These are phyloP conservation scores for Saccharomycopsis guyanensis DNA, from an alignment of 805 yeast genomes.

Conservation along the genomic window DNA sequence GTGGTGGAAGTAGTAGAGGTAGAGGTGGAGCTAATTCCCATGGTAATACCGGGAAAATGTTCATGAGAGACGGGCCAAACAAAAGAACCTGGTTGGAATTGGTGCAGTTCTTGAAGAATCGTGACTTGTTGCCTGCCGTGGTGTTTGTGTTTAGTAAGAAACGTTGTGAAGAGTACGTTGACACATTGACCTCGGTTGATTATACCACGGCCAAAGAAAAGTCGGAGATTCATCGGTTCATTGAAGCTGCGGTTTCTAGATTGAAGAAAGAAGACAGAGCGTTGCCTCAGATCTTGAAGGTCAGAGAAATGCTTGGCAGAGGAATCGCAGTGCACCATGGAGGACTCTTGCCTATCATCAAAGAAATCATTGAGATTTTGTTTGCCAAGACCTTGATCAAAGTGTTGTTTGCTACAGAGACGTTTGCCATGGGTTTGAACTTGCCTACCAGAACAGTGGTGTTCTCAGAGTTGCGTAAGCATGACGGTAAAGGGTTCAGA, in stretches of 20 bases:
- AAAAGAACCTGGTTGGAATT: constrained; percentile 72
- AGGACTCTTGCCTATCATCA: constrained; percentile 86
- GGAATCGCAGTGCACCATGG: constrained; percentile 97
- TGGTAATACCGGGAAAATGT: constrained; percentile 31
- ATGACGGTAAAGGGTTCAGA: constrained; percentile 82
- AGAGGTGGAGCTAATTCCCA: constrained; percentile 11
- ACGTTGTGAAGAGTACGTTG: constrained; percentile 89
- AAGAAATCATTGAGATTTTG: constrained; percentile 86
- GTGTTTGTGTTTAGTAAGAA: constrained; percentile 90
- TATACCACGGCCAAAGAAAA: constrained; percentile 80
- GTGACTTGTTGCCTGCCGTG: constrained; percentile 82
- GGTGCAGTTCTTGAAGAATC: constrained; percentile 59
- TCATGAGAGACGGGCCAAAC: constrained; percentile 56
- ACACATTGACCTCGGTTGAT: constrained; percentile 61
- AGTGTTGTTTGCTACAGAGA: constrained; percentile 93
- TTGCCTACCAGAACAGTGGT: constrained; percentile 95
- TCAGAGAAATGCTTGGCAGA: constrained; percentile 74
- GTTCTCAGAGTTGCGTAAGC: constrained; percentile 76
- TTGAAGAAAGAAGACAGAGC: constrained; percentile 88
- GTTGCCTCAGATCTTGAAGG: constrained; percentile 80
- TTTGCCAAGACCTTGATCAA: constrained; percentile 83
- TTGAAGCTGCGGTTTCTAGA: constrained; percentile 81
- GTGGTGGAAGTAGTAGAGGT: constrained; percentile 26
- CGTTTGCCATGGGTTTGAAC: constrained; percentile 97
- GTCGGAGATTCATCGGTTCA: constrained; percentile 87